Evolutionary conservation across 495 filamentous ascomycete genomes (phyloP).

Genomic region (Talaromyces nanjingensis): DNA sequence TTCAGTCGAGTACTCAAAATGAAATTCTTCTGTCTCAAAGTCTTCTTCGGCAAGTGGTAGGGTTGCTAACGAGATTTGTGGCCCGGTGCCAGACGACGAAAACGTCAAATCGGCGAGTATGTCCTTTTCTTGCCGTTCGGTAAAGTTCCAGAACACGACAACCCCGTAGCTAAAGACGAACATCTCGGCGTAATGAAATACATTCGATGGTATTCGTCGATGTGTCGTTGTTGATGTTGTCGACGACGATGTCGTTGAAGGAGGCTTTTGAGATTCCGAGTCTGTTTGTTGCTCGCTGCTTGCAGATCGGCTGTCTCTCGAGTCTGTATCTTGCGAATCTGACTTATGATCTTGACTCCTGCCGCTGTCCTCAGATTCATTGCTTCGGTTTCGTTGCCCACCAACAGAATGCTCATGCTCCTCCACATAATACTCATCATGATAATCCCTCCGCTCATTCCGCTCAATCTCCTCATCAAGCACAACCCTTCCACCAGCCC

Average conservation of each 20-base stretch:
- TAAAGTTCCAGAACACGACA: slow-evolving; percentile 98
- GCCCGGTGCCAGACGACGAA: slow-evolving; percentile 50
- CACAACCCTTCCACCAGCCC: slow-evolving; percentile 83
- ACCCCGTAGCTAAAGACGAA: slow-evolving; percentile 98
- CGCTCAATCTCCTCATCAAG: slow-evolving; percentile 95
- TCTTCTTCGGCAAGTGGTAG: slow-evolving; percentile 73
- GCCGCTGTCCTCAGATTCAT: background rate
- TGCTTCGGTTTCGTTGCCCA: background rate
- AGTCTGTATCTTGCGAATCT: background rate
- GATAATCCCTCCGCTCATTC: slow-evolving; percentile 81
- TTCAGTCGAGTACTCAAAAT: slow-evolving; percentile 89
- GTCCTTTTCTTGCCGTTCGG: slow-evolving; percentile 91
- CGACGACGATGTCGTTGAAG: slow-evolving; percentile 13
- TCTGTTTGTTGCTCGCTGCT: slow-evolving; percentile 4
- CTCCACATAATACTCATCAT: slow-evolving; percentile 77
- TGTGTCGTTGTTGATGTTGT: slow-evolving; percentile 21
- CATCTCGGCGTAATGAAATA: slow-evolving; percentile 81
- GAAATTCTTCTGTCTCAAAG: slow-evolving; percentile 97
- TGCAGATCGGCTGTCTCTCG: slow-evolving; percentile 10
- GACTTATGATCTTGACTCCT: background rate
- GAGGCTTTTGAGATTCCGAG: slow-evolving; percentile 2
- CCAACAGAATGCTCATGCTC: slow-evolving; percentile 30
- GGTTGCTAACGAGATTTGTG: slow-evolving; percentile 55
- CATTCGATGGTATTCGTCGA: slow-evolving; percentile 53
- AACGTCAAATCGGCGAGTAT: slow-evolving; percentile 94